A percentile compares a stretch with the other conserved stretches of the same genome.
These are phyloP conservation scores for Fusarium cicatricum DNA, from an alignment of 2,329 filamentous ascomycete genomes.

Conservation along the genomic window DNA sequence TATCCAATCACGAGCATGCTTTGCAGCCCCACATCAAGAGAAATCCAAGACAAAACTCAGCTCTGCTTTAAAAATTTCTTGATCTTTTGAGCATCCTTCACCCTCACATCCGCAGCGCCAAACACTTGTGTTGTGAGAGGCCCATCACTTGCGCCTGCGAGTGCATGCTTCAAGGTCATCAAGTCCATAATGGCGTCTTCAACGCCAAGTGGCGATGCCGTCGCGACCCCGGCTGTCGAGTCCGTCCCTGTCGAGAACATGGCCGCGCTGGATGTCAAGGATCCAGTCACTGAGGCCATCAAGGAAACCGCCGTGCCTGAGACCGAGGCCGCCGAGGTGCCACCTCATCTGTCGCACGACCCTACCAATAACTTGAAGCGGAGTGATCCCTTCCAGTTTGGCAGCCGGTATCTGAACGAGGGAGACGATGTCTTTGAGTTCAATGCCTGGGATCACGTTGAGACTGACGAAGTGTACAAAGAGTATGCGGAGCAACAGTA, in stretches of 20 bases:
- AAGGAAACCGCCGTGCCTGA: slow-evolving; percentile 21
- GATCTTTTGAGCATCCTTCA: slow-evolving; percentile 26
- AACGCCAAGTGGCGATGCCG: slow-evolving; percentile 36
- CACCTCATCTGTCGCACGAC: slow-evolving; percentile 75
- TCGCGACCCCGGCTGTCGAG: slow-evolving; percentile 27
- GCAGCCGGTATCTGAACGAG: slow-evolving; percentile 83
- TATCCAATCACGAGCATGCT: not conserved
- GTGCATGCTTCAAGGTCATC: slow-evolving; percentile 35
- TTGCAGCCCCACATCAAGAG: slow-evolving; percentile 20
- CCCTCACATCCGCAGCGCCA: slow-evolving; percentile 27
- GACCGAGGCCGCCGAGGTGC: slow-evolving; percentile 45
- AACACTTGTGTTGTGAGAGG: slow-evolving; percentile 27
- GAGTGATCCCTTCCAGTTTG: slow-evolving; percentile 94
- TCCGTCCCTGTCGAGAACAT: slow-evolving; percentile 35
- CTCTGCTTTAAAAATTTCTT: slow-evolving; percentile 33
- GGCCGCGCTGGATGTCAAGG: slow-evolving; percentile 41
- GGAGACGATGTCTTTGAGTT: slow-evolving; percentile 93
- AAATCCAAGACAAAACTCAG: slow-evolving; percentile 37
- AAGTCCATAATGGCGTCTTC: slow-evolving; percentile 37
- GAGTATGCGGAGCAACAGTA: slow-evolving; percentile 87
- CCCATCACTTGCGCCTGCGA: slow-evolving; percentile 33
- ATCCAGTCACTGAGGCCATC: slow-evolving; percentile 30
- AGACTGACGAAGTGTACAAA: slow-evolving; percentile 88
- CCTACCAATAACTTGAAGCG: slow-evolving; percentile 81
- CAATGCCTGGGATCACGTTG: slow-evolving; percentile 99